Evolutionary conservation across 1,139 yeast species (phyloP).

Genomic region (Candida albicans): DNA sequence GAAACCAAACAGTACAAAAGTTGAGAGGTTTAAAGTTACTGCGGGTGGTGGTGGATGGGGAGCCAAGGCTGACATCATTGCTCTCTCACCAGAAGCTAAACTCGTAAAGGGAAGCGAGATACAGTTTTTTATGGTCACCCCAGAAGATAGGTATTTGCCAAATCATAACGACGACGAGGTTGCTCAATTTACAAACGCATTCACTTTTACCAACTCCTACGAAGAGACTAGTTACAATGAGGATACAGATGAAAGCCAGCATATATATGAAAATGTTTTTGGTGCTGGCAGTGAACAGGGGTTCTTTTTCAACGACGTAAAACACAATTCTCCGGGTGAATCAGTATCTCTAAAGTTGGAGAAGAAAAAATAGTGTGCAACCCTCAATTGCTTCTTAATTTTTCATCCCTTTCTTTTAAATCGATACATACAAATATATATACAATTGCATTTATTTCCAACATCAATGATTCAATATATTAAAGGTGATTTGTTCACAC

Average conservation of each 20-base stretch:
- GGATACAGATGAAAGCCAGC: constrained; percentile 10
- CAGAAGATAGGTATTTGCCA: constrained; percentile 23
- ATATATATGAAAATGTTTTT: constrained; percentile 25
- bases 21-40: constrained; percentile 45
- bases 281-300: constrained; percentile 54
- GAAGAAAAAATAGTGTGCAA: not conserved
- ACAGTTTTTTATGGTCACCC: constrained; percentile 51
- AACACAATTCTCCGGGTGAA: constrained; percentile 49
- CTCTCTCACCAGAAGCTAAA: constrained; percentile 55
- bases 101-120: constrained; percentile 45
- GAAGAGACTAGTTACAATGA: constrained; percentile 27
- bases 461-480: constrained; percentile 42
- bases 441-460: not conserved
- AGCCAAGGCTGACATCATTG: constrained; percentile 57
- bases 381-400: not conserved
- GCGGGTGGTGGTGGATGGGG: constrained; percentile 76
- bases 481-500: constrained; percentile 59
- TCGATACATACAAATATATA: not conserved
- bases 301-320: constrained; percentile 35
- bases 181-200: constrained; percentile 9
- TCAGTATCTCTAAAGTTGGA: constrained; percentile 10
- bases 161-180: constrained; percentile 5
- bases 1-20: constrained; percentile 17
- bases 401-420: not conserved
- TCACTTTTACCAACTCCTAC: constrained; percentile 34